phyloP scores from a whole-genome alignment of 257 asterid species.

The Fraxinus quadrangulata region DNA sequence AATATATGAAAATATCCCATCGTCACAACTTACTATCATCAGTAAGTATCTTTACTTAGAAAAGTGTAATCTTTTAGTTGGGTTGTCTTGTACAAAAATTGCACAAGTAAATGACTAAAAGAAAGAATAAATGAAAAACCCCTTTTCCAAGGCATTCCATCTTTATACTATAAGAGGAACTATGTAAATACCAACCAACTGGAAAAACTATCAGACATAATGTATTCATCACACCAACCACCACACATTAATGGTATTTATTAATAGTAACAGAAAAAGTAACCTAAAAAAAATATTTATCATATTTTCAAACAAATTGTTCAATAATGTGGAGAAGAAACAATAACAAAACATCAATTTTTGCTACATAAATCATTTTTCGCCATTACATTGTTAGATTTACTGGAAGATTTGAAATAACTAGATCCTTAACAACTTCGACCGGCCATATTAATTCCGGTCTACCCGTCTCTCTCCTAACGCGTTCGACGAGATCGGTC shows the following conservation, averaged over 20 bases:
- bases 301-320: slow-evolving; percentile 6
- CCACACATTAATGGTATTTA: slow-evolving; percentile 39
- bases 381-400: slow-evolving; percentile 16
- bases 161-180: slow-evolving; percentile 16
- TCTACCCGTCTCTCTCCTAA: background rate
- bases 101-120: slow-evolving; percentile 13
- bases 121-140: slow-evolving; percentile 14
- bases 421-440: background rate
- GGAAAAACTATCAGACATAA: background rate
- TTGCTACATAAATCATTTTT: background rate
- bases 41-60: background rate
- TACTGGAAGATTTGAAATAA: slow-evolving; percentile 7
- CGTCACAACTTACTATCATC: background rate
- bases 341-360: background rate
- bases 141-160: slow-evolving; percentile 18
- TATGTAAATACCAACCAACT: slow-evolving; percentile 12
- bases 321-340: background rate
- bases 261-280: background rate
- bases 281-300: slow-evolving; percentile 20
- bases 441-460: background rate
- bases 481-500: background rate
- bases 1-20: background rate
- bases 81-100: slow-evolving; percentile 1
- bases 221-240: slow-evolving; percentile 39
- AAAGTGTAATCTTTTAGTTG: background rate